phyloP scores from a whole-genome alignment of 2,329 filamentous ascomycete species.

The Amauroascus verrucosus region DNA sequence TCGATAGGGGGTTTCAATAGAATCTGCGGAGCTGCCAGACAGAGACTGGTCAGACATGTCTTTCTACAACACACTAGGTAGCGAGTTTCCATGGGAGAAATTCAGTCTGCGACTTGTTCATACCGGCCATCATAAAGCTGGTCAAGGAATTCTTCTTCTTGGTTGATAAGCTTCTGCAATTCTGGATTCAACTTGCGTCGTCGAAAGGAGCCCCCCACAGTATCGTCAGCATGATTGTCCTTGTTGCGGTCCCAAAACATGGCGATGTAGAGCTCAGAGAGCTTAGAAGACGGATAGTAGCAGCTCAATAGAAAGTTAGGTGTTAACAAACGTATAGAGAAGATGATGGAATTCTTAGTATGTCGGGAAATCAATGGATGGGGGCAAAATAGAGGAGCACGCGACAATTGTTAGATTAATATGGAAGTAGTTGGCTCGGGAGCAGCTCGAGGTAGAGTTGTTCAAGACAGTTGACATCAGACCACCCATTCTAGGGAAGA shows the following conservation, averaged over 20 bases:
- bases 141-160: conserved; percentile 64
- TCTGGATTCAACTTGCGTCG: conserved; percentile 41
- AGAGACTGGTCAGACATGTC: conserved; percentile 4
- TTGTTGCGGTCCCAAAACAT: conserved; percentile 29
- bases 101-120: conserved; percentile 23
- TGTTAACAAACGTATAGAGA: neutral
- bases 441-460: neutral
- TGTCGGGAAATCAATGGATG: neutral
- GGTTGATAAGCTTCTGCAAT: conserved; percentile 47
- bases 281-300: neutral
- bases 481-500: neutral
- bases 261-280: conserved; percentile 4
- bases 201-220: conserved; percentile 16
- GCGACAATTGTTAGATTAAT: conserved; percentile 2
- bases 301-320: neutral
- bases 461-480: conserved; percentile 6
- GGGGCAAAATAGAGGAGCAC: conserved; percentile 1
- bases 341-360: neutral
- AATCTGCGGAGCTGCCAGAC: conserved; percentile 54
- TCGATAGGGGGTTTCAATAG: conserved; percentile 73
- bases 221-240: conserved; percentile 24
- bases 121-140: conserved; percentile 71
- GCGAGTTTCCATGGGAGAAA: neutral
- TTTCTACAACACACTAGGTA: neutral
- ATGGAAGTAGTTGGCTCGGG: neutral